Evolutionary conservation across 164 flowering plant genomes (phyloP).

Genomic region (Akebia trifoliata): DNA sequence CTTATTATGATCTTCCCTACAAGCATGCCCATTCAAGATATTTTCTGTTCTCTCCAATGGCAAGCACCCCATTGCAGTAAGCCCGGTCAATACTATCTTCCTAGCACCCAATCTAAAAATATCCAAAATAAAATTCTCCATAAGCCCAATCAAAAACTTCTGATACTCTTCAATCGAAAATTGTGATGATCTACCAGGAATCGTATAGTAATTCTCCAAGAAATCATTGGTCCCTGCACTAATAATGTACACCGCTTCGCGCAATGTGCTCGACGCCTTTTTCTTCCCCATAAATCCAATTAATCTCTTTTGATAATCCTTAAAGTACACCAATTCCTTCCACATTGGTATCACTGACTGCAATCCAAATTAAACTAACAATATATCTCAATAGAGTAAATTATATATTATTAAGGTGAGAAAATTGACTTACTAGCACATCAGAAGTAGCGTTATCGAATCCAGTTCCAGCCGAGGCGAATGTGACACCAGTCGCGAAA

Average conservation of each 20-base stretch:
- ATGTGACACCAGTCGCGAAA: slow-evolving; percentile 56
- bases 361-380: slow-evolving; percentile 1
- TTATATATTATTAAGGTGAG: too few species aligned
- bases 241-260: slow-evolving; percentile 46
- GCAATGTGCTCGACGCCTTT: slow-evolving; percentile 28
- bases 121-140: neutral
- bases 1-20: slow-evolving; percentile 13
- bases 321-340: slow-evolving; percentile 62
- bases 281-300: slow-evolving; percentile 32
- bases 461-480: slow-evolving; percentile 74
- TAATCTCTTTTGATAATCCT: slow-evolving; percentile 45
- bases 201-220: slow-evolving; percentile 31
- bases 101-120: slow-evolving; percentile 29
- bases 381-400: neutral
- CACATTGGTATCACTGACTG: slow-evolving; percentile 67
- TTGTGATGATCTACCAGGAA: slow-evolving; percentile 6
- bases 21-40: neutral
- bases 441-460: slow-evolving; percentile 58
- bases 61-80: slow-evolving; percentile 75
- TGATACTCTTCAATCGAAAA: slow-evolving; percentile 12
- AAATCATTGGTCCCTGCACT: slow-evolving; percentile 78
- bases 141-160: slow-evolving; percentile 8
- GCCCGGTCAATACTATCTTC: slow-evolving; percentile 42
- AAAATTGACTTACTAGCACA: slow-evolving; percentile 45
- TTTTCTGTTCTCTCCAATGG: slow-evolving; percentile 29